Evolutionary conservation across 2,329 filamentous ascomycete species (phyloP), one percentile per base, ranked within the genome.

Genomic region (Talaromyces albobiverticillius): DNA sequence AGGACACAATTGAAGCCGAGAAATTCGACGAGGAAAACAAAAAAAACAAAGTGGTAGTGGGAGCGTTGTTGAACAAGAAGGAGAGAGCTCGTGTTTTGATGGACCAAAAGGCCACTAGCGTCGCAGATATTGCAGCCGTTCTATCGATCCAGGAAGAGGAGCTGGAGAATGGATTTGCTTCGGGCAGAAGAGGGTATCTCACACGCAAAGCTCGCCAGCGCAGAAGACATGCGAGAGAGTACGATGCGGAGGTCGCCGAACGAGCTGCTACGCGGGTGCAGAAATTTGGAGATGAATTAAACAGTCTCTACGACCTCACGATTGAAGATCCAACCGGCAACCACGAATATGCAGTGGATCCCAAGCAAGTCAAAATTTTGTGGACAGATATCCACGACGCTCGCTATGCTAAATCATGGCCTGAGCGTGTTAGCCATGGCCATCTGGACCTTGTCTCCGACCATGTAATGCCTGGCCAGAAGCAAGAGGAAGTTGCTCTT

Each of bases 51-150:
- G 67, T 76, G 55, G 72, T 76, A 60, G 67, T 76, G 55, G 72
- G 73, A 23, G 65, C 70, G 54, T 59, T 77, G 40, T 70, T 77
- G 62, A 64, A 75, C 58, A 78, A 80, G 67, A 76, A 76, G 57
- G 65, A 77, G 56, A 72, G 79, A 20, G 78, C 77, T n/a, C 73
- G 73, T 53, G 72, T 72, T 42, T 71, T 86, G 42, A 85, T 85
- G 82, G 74, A 86, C 62, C 83, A 86, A 65, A 84, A 82, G 65
- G 82, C 81, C n/a, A 85, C 83, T 54, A 78, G 75, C 41, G 76
- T 84, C 18, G 83, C 82, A 4, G 84, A 86, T 62, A 65, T 84
- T 22, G 82, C 82, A 1, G 78, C 80, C 18, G 81, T 84, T 3
- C 64, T 86, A 50, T 58, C 67, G 23, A 73, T 79, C 57, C 79